A percentile compares a stretch with the other conserved stretches of the same genome.
phyloP scores from a whole-genome alignment of 2,329 filamentous ascomycete genomes.

The Penicillium sp. region DNA sequence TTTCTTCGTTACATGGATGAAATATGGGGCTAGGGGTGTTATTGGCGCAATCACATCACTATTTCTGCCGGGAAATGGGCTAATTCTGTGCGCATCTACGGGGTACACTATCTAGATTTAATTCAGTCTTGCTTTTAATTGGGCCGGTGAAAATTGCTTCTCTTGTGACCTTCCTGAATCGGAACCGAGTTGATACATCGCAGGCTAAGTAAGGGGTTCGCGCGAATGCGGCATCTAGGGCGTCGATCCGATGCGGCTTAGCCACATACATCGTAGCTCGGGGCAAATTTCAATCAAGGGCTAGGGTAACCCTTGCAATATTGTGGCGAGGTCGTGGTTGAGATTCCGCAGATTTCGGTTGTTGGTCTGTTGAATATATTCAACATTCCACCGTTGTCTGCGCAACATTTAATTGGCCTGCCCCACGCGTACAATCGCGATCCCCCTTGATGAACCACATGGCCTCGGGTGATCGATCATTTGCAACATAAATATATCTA shows the following conservation, averaged over 20 bases:
- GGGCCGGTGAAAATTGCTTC: not conserved
- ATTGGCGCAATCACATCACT: slow-evolving; percentile 9
- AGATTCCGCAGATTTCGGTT: not conserved
- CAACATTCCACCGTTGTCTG: slow-evolving; percentile 4
- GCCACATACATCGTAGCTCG: not conserved
- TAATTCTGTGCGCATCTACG: not conserved
- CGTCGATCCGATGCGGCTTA: not conserved
- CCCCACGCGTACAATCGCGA: not conserved
- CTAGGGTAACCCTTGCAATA: not conserved
- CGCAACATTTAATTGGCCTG: slow-evolving; percentile 5
- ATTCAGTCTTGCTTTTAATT: not conserved
- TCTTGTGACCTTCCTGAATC: slow-evolving; percentile 6
- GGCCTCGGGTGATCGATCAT: slow-evolving; percentile 6
- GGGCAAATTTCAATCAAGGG: not conserved
- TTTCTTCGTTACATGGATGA: not conserved
- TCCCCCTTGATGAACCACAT: slow-evolving; percentile 4
- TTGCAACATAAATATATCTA: not conserved
- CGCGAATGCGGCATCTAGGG: not conserved
- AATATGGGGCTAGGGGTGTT: slow-evolving; percentile 1
- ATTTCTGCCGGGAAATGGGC: not conserved
- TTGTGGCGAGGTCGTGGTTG: not conserved
- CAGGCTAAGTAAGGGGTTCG: slow-evolving; percentile 11
- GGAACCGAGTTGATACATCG: slow-evolving; percentile 8
- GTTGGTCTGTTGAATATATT: not conserved
- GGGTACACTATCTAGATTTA: not conserved